Evolutionary conservation across 768 basidiomycete species (phyloP).

Genomic region (Podaxis sp.): DNA sequence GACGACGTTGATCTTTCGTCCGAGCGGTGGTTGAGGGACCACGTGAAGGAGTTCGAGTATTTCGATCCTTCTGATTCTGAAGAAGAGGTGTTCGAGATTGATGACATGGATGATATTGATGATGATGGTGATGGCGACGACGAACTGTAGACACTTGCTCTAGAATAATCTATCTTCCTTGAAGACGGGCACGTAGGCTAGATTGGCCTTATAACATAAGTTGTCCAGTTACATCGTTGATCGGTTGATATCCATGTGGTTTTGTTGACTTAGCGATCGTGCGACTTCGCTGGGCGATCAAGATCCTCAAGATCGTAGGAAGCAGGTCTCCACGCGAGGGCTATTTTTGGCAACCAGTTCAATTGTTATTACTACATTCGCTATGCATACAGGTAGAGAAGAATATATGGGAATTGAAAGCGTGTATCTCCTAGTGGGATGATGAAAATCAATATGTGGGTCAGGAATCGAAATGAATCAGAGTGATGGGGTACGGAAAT

Average conservation of each 20-base stretch:
- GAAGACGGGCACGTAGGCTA: neutral
- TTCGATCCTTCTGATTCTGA: conserved; percentile 60
- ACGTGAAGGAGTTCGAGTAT: conserved; percentile 51
- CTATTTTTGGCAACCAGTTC: conserved; percentile 1
- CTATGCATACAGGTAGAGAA: conserved; percentile 5
- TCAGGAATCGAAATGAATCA: neutral
- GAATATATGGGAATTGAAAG: neutral
- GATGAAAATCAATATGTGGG: neutral
- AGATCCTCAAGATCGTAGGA: neutral
- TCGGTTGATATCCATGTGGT: neutral
- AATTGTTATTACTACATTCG: conserved; percentile 5
- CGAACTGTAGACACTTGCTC: neutral
- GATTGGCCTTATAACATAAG: neutral
- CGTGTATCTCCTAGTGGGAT: neutral
- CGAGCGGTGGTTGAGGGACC: conserved; percentile 49
- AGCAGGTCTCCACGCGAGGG: neutral
- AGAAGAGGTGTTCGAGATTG: conserved; percentile 24
- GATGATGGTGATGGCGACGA: conserved; percentile 17
- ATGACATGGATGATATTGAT: conserved; percentile 7
- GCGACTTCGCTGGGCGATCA: neutral
- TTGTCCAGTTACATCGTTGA: neutral
- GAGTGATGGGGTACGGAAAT: neutral
- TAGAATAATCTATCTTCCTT: neutral
- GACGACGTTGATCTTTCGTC: conserved; percentile 43
- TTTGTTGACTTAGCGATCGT: neutral